Evolutionary conservation across 257 asterid genomes (phyloP).

Genomic region (Echites panduratus): DNA sequence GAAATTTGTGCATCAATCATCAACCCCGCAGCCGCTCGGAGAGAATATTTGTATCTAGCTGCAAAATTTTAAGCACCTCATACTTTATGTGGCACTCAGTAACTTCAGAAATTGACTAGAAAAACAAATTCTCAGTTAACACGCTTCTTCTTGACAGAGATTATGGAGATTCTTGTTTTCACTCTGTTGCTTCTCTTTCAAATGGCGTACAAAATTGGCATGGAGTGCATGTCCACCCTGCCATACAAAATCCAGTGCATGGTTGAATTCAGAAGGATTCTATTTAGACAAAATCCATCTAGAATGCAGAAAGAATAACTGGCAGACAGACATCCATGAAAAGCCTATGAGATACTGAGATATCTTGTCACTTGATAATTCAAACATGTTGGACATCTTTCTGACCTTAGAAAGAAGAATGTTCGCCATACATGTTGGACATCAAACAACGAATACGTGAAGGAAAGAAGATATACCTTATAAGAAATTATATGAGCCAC

Average conservation of each 20-base stretch:
- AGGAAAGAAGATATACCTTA: slow-evolving; percentile 46
- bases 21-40: not conserved
- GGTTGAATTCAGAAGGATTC: not conserved
- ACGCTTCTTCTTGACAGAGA: slow-evolving; percentile 12
- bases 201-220: slow-evolving; percentile 51
- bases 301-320: no score
- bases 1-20: not conserved
- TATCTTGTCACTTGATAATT: not conserved
- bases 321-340: not conserved
- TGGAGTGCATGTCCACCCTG: slow-evolving; percentile 88
- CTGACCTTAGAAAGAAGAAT: not conserved
- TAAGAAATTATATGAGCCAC: slow-evolving; percentile 76
- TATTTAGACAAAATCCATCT: not conserved
- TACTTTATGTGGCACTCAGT: not conserved
- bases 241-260: slow-evolving; percentile 7
- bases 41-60: not conserved
- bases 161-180: not conserved
- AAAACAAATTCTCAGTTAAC: not conserved
- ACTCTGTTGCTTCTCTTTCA: slow-evolving; percentile 27
- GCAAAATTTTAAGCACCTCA: not conserved
- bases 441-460: not conserved
- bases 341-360: not conserved
- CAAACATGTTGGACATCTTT: not conserved
- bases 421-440: not conserved
- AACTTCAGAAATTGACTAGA: not conserved